A percentile compares a stretch with the other conserved stretches of the same genome.
Conservation (phyloP, 805 yeast genomes). For the Hanseniaspora taiwanica region DNA sequence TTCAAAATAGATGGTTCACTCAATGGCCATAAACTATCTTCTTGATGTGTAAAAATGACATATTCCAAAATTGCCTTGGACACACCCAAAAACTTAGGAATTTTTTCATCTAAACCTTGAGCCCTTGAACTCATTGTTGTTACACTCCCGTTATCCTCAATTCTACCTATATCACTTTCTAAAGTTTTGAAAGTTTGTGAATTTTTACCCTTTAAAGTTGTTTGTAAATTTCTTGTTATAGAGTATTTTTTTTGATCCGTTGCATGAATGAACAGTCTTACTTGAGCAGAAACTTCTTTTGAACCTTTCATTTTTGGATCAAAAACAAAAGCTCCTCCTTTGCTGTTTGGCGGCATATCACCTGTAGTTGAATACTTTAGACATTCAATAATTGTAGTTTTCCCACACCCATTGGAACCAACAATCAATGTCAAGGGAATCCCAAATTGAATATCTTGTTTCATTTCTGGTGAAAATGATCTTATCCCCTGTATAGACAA, state of each 20-base stretch:
- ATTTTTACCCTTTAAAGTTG: constrained; percentile 48
- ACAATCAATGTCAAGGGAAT: constrained; percentile 86
- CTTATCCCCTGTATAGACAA: constrained; percentile 78
- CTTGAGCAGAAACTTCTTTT: constrained; percentile 74
- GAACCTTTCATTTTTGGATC: constrained; percentile 78
- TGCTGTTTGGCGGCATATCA: constrained; percentile 86
- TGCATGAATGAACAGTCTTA: constrained; percentile 71
- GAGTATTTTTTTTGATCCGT: constrained; percentile 33
- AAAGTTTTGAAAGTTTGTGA: constrained; percentile 72
- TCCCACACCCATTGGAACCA: constrained; percentile 94
- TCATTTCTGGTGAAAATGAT: constrained; percentile 73
- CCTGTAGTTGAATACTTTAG: constrained; percentile 91
- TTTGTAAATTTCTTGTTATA: constrained; percentile 73
- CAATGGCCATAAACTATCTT: constrained; percentile 92
- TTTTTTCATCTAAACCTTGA: constrained; percentile 68
- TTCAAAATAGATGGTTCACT: constrained; percentile 82
- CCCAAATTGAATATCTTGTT: constrained; percentile 82
- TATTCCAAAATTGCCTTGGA: constrained; percentile 78
- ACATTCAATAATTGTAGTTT: constrained; percentile 92
- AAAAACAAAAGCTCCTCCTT: constrained; percentile 91
- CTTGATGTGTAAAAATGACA: constrained; percentile 95
- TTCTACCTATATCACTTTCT: constrained; percentile 73
- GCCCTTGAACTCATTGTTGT: constrained; percentile 69
- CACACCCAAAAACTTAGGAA: constrained; percentile 79
- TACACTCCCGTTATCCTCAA: constrained; percentile 47